phyloP scores from a whole-genome alignment of 345 rosid genomes.

The Eucalyptus pumila region DNA sequence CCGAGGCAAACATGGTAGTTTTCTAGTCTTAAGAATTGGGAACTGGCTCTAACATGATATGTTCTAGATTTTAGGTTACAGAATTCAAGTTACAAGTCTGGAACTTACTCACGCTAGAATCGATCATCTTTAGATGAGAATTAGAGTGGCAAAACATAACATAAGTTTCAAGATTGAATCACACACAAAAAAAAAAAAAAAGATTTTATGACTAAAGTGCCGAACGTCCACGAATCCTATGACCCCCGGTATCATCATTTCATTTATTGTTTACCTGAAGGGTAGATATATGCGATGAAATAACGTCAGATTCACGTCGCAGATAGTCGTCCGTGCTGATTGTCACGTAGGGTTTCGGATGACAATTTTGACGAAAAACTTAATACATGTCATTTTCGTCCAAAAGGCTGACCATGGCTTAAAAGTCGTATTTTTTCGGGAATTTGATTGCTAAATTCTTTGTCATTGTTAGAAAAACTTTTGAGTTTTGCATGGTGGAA shows the following conservation, averaged over 20 bases:
- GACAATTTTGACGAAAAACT: not conserved
- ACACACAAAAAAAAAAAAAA: too few relatives aligned
- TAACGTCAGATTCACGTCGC: not conserved
- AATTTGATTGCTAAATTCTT: not conserved
- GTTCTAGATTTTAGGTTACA: too few relatives aligned
- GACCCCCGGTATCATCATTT: not conserved
- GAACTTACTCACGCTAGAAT: too few relatives aligned
- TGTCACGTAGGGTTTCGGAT: not conserved
- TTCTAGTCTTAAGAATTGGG: not conserved
- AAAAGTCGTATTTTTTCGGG: not conserved
- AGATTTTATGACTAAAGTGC: not conserved
- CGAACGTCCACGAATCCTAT: not conserved
- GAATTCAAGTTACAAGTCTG: fast-evolving
- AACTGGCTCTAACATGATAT: not conserved
- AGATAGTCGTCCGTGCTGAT: not conserved
- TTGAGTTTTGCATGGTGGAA: not conserved
- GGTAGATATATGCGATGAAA: not conserved
- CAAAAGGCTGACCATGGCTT: not conserved
- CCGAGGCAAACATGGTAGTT: too few relatives aligned
- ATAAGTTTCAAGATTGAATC: not conserved
- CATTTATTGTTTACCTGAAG: not conserved
- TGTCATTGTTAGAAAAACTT: not conserved
- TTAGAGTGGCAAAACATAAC: not conserved
- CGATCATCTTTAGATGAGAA: too few relatives aligned
- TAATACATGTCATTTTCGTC: not conserved